Evolutionary conservation across 1,284 basidiomycete species (phyloP).

Genomic region (Marasmius fiardii): DNA sequence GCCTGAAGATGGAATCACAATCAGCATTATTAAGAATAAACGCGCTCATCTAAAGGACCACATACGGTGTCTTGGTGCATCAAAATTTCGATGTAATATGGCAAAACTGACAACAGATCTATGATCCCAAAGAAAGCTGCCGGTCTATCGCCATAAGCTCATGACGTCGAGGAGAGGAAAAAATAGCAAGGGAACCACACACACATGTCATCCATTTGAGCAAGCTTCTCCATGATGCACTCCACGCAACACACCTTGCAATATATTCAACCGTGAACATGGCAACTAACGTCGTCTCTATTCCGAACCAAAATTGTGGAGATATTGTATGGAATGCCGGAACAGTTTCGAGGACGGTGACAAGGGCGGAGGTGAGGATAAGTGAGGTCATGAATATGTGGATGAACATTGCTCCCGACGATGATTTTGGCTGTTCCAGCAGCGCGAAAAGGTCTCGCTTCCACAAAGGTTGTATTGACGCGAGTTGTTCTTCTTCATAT

Average conservation of each 20-base stretch:
- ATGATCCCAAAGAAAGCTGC: slow-evolving; percentile 83
- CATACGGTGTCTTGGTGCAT: slow-evolving; percentile 83
- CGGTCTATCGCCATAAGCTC: slow-evolving; percentile 13
- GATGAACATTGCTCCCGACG: slow-evolving; percentile 59
- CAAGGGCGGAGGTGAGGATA: slow-evolving; percentile 68
- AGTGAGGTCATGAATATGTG: slow-evolving; percentile 62
- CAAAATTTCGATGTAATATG: slow-evolving; percentile 84
- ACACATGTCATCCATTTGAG: slow-evolving; percentile 66
- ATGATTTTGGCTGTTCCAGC: slow-evolving; percentile 68
- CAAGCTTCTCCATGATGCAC: slow-evolving; percentile 55
- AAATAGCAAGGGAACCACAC: slow-evolving; percentile 29
- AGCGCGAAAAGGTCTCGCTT: slow-evolving; percentile 57
- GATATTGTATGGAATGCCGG: slow-evolving; percentile 75
- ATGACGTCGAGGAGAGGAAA: background rate
- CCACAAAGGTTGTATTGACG: slow-evolving; percentile 49
- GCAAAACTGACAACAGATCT: slow-evolving; percentile 80
- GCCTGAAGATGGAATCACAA: slow-evolving; percentile 40
- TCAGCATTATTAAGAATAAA: slow-evolving; percentile 5
- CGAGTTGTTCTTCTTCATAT: slow-evolving; percentile 31
- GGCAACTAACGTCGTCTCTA: slow-evolving; percentile 75
- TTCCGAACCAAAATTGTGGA: slow-evolving; percentile 76
- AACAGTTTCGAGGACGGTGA: slow-evolving; percentile 84
- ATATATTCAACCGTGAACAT: slow-evolving; percentile 83
- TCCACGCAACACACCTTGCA: slow-evolving; percentile 63
- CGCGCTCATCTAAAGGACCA: slow-evolving; percentile 11